Percentiles rank a stretch among this genome's conserved stretches.
Conservation (phyloP, 345 rosid species). For the Litchi chinensis region DNA sequence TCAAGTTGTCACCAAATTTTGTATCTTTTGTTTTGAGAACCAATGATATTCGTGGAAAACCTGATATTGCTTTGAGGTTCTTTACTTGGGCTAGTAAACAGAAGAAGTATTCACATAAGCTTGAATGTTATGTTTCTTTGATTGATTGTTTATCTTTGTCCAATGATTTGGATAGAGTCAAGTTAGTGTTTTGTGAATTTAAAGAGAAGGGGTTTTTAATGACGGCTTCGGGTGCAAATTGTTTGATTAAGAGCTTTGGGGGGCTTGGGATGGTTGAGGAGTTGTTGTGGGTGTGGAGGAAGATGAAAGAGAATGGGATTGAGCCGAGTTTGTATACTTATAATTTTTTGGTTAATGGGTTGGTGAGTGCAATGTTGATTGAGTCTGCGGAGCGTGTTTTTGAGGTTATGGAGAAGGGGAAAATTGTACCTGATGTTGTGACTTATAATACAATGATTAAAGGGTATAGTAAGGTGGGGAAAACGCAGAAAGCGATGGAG, state of each 20-base stretch:
- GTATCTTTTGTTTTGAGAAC: conserved; percentile 61
- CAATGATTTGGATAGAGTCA: conserved; percentile 54
- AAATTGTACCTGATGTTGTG: conserved; percentile 66
- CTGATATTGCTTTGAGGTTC: conserved; percentile 61
- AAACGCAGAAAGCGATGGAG: conserved; percentile 63
- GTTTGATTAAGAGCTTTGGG: conserved; percentile 79
- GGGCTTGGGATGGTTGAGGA: conserved; percentile 91
- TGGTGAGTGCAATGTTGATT: conserved; percentile 66
- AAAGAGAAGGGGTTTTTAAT: conserved; percentile 49
- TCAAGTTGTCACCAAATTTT: conserved; percentile 68
- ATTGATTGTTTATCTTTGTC: conserved; percentile 56
- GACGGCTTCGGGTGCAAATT: conserved; percentile 57
- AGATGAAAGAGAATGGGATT: conserved; percentile 80
- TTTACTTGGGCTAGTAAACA: conserved; percentile 76
- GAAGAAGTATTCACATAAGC: conserved; percentile 63
- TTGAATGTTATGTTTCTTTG: conserved; percentile 70
- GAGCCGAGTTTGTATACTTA: conserved; percentile 79
- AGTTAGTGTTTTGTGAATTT: conserved; percentile 45
- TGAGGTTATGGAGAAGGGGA: conserved; percentile 75
- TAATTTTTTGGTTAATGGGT: conserved; percentile 73
- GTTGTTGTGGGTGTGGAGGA: conserved; percentile 87
- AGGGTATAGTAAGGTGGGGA: conserved; percentile 77
- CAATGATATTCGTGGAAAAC: conserved; percentile 45
- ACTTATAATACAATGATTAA: conserved; percentile 84
- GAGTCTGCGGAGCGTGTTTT: conserved; percentile 80